Evolutionary conservation across 148 eudicot genomes (phyloP).

Genomic region (Rhododendron griersonianum): DNA sequence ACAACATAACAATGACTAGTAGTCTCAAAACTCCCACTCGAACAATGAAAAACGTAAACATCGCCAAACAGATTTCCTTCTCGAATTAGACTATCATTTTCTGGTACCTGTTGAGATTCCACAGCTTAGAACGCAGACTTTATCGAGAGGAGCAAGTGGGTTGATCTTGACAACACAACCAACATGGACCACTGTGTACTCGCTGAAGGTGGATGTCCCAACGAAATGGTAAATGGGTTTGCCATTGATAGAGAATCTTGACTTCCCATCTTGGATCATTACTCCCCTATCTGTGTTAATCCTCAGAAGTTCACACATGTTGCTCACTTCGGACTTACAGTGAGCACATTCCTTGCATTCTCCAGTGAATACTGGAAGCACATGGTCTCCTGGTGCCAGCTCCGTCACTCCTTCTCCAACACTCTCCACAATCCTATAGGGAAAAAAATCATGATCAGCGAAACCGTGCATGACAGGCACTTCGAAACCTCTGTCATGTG

Average conservation of each 20-base stretch:
- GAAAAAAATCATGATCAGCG: background rate
- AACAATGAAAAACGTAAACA: background rate
- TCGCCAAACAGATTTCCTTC: too few relatives aligned
- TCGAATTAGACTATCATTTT: background rate
- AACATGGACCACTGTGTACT: constrained; percentile 35
- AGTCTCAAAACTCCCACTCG: too few relatives aligned
- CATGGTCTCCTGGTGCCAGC: constrained; percentile 36
- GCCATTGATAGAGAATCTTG: constrained; percentile 35
- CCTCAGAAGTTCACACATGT: constrained; percentile 29
- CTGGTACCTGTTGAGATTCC: constrained; percentile 38
- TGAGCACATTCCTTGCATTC: constrained; percentile 39
- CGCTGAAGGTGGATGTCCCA: constrained; percentile 37
- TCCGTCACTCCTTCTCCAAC: constrained; percentile 36
- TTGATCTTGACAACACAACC: constrained; percentile 30
- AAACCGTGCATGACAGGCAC: background rate
- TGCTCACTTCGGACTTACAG: constrained; percentile 36
- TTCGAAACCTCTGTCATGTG: background rate
- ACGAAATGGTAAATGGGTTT: constrained; percentile 34
- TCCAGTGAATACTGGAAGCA: constrained; percentile 35
- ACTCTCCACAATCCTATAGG: constrained; percentile 35
- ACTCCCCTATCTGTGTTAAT: constrained; percentile 29
- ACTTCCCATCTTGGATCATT: constrained; percentile 30
- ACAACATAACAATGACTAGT: too few relatives aligned
- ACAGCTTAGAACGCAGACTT: constrained; percentile 36
- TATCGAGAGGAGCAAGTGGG: constrained; percentile 28